Conservation (phyloP, 495 filamentous ascomycete species). For the Niebla homalea region DNA sequence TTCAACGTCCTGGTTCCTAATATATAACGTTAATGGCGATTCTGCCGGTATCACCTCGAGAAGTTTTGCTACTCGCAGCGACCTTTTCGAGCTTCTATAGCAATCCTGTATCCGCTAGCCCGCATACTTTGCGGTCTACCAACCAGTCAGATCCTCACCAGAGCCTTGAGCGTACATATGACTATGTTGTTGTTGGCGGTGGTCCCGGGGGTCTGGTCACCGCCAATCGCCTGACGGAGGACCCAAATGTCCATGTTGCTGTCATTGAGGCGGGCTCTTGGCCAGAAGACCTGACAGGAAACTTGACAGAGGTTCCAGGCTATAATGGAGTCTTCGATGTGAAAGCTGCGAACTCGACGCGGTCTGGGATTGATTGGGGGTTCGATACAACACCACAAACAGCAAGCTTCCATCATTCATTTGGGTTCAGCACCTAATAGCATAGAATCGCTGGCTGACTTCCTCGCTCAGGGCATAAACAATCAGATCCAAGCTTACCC, state of each 20-base stretch:
- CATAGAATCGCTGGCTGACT: too few relatives aligned
- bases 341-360: constrained; percentile 18
- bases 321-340: constrained; percentile 23
- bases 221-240: constrained; percentile 30
- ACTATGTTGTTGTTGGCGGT: constrained; percentile 40
- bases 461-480: too few relatives aligned
- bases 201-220: constrained; percentile 38
- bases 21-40: too few relatives aligned
- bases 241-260: constrained; percentile 22
- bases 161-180: constrained; percentile 20
- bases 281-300: constrained; percentile 36
- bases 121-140: too few relatives aligned
- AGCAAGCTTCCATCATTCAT: not conserved
- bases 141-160: too few relatives aligned
- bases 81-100: too few relatives aligned
- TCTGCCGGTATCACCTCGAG: too few relatives aligned
- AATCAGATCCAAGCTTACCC: constrained; percentile 23
- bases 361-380: constrained; percentile 36
- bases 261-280: constrained; percentile 47
- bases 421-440: constrained; percentile 15
- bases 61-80: too few relatives aligned
- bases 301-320: constrained; percentile 31
- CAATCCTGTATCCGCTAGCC: too few relatives aligned
- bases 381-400: constrained; percentile 18
- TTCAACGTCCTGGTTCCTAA: too few relatives aligned